These are phyloP conservation scores for Didymellaceae sp. DNA, from an alignment of 2,329 filamentous ascomycete genomes.

Conservation along the genomic window DNA sequence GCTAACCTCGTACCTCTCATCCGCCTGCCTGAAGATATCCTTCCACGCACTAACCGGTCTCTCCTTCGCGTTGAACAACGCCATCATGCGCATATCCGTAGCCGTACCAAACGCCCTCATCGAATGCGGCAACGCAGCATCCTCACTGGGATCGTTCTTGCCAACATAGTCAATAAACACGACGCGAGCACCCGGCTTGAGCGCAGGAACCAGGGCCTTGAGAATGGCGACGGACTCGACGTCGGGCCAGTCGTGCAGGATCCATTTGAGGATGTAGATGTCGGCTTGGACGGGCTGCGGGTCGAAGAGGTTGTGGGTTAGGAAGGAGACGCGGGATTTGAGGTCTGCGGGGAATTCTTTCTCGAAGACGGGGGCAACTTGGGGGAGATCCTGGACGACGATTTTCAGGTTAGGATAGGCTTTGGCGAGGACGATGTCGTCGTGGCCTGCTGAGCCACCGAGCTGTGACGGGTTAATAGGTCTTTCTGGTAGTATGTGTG, in stretches of 20 bases:
- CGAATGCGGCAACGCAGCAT: constrained; percentile 29
- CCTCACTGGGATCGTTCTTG: constrained; percentile 23
- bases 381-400: constrained; percentile 41
- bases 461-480: constrained; percentile 22
- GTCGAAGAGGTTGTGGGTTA: constrained; percentile 64
- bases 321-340: constrained; percentile 43
- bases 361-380: constrained; percentile 34
- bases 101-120: constrained; percentile 37
- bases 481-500: not conserved
- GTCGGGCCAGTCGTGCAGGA: constrained; percentile 68
- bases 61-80: constrained; percentile 58
- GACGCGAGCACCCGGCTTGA: constrained; percentile 62
- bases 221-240: constrained; percentile 48
- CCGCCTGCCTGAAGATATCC: constrained; percentile 54
- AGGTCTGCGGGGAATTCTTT: constrained; percentile 32
- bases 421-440: constrained; percentile 36
- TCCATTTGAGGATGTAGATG: constrained; percentile 65
- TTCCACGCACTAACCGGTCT: constrained; percentile 56
- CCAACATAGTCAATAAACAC: constrained; percentile 50
- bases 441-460: constrained; percentile 41
- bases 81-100: constrained; percentile 60
- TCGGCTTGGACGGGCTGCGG: constrained; percentile 61
- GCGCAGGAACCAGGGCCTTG: constrained; percentile 59
- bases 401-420: constrained; percentile 38
- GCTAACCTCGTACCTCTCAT: constrained; percentile 54